Evolutionary conservation across 345 rosid species (phyloP).

Genomic region (Raphanus sativus): DNA sequence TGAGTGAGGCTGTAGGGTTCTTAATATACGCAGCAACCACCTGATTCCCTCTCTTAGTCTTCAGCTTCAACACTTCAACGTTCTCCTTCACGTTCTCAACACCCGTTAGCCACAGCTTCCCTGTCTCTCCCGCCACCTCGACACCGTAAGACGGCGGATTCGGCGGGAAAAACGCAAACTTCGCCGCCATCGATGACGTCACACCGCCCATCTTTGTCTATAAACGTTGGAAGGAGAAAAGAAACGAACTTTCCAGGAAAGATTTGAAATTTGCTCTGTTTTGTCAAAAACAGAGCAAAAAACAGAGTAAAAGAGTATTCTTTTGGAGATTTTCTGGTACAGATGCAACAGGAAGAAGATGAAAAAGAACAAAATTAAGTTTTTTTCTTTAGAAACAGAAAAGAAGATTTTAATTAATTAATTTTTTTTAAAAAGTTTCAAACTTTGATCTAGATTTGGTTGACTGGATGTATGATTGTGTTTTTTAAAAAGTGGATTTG

Average conservation of each 20-base stretch:
- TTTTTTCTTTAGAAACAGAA: background rate
- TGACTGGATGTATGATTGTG: conserved; percentile 2
- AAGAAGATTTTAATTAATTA: too few species aligned
- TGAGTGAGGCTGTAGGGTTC: conserved; percentile 76
- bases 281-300: background rate
- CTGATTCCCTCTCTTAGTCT: conserved; percentile 78
- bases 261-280: conserved; percentile 8
- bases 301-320: background rate
- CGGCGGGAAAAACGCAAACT: conserved; percentile 96
- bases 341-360: background rate
- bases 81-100: conserved; percentile 52
- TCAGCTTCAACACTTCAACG: conserved; percentile 65
- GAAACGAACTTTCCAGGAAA: background rate
- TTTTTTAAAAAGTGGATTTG: background rate
- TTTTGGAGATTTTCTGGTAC: conserved; percentile 1
- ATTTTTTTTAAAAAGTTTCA: background rate
- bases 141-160: conserved; percentile 78
- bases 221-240: background rate
- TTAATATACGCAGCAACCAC: conserved; percentile 76
- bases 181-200: conserved; percentile 92
- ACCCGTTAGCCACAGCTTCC: conserved; percentile 60
- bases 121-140: conserved; percentile 40
- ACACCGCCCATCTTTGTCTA: conserved; percentile 66
- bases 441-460: conserved; percentile 35
- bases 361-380: background rate